Base-by-base conservation (phyloP, 345 rosid species). In the Cardamine resedifolia region DNA sequence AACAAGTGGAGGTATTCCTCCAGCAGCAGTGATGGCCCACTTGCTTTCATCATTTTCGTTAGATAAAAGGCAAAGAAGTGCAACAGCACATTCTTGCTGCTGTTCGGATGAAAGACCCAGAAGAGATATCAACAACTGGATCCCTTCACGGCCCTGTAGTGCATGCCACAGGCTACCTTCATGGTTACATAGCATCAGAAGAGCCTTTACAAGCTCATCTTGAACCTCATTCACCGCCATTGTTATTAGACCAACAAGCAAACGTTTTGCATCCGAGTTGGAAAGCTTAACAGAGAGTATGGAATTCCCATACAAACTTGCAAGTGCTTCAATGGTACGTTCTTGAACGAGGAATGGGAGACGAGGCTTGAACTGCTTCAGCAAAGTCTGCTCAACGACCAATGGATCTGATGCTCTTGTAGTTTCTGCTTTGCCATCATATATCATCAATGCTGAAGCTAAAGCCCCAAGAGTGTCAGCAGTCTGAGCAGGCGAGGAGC, bases 11-110 rank as follows among this genome's bases (percentile, higher is more conserved):
- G 99, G 99, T 79, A 96, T 96, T 61, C 99, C 99, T 85, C 98
- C 99, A 76, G 99, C 99, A 72, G 99, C 99, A 51, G 99, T 96
- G 78, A 96, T 92, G 43, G 99, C 99, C 99, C 99, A 96, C 81
- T 96, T 96, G 78, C 99, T 96, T 77, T 96, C 99, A 77, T 96
- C 99, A 52, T 96, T 92, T 85, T 96, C 97, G 61, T 90, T 84
- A 26, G 99, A 92, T 65, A 96, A 79, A 73, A 96, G 95, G 75
- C 89, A 88, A 67, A 96, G 94, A 81, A 96, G 86, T 57, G 98
- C 97, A 81, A 96, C 99, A 27, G 98, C 92, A 85, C 99, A 92
- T 83, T 96, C 99, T 78, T 96, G 99, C 81, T 96, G 99, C 70
- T 92, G 98, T 77, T 96, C 99, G 20, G 99, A 96, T 48, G 99